Evolutionary conservation across 1,284 basidiomycete species (phyloP).

Genomic region (Hemileia vastatrix): DNA sequence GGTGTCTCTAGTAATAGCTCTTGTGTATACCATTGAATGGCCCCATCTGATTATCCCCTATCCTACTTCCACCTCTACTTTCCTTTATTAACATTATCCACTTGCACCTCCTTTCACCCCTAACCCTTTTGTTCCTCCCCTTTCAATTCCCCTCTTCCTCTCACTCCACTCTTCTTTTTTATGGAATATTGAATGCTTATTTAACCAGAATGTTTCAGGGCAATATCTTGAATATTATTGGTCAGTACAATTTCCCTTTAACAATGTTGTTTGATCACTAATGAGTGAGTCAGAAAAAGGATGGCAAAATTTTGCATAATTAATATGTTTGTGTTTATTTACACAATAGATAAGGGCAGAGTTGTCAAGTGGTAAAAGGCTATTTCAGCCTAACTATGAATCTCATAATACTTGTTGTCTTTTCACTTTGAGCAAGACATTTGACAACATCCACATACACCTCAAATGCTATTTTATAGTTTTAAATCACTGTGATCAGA

Average conservation of each 20-base stretch:
- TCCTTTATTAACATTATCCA: too few species aligned
- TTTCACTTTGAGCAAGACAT: not conserved
- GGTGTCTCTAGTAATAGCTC: too few species aligned
- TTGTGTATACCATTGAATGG: too few species aligned
- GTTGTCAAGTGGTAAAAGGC: slow-evolving; percentile 9
- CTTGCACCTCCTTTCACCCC: too few species aligned
- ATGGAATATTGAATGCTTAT: slow-evolving; percentile 6
- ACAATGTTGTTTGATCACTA: slow-evolving; percentile 2
- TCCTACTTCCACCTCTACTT: too few species aligned
- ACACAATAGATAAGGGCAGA: not conserved
- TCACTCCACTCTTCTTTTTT: too few species aligned
- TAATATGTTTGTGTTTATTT: not conserved
- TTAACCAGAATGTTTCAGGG: slow-evolving; percentile 10
- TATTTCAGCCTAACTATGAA: slow-evolving; percentile 18
- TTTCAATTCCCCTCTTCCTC: too few species aligned
- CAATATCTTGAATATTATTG: slow-evolving; percentile 8
- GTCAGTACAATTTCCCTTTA: slow-evolving; percentile 10
- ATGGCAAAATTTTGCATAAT: not conserved
- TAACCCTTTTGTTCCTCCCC: too few species aligned
- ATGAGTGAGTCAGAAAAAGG: not conserved
- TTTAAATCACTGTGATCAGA: not conserved
- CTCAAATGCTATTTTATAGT: slow-evolving; percentile 8
- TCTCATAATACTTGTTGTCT: slow-evolving; percentile 10
- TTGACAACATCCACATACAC: slow-evolving; percentile 3
- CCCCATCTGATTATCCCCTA: too few species aligned